These are phyloP conservation scores for Penicillium aurantiogriseum DNA, from an alignment of 2,329 filamentous ascomycete species.

Conservation along the genomic window DNA sequence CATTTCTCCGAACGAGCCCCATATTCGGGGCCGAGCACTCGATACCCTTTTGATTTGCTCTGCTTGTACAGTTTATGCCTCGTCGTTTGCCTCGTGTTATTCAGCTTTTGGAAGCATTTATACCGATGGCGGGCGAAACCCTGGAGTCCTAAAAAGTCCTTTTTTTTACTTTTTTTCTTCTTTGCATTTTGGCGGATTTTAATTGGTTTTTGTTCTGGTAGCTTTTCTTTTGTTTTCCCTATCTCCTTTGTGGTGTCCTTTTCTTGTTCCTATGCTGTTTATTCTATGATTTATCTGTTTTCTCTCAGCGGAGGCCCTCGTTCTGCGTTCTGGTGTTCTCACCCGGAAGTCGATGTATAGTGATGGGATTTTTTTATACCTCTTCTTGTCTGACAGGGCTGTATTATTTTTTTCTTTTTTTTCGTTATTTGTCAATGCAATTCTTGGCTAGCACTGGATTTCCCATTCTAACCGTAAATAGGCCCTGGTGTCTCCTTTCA, in stretches of 20 bases:
- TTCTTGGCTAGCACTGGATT: constrained; percentile 6
- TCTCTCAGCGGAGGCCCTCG: constrained; percentile 17
- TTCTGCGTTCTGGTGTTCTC: constrained; percentile 16
- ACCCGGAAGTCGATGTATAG: constrained; percentile 28
- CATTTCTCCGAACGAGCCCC: constrained; percentile 19
- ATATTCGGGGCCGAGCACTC: constrained; percentile 21
- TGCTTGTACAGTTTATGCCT: constrained; percentile 26
- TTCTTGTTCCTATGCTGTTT: constrained; percentile 1
- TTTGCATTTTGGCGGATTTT: constrained; percentile 20
- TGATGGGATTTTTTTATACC: constrained; percentile 21
- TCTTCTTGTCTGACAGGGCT: constrained; percentile 25
- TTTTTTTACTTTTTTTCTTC: constrained; percentile 14
- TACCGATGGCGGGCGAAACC: constrained; percentile 23
- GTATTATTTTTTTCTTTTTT: constrained; percentile 27
- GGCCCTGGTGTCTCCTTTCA: not conserved
- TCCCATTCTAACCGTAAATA: not conserved
- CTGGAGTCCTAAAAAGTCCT: constrained; percentile 29
- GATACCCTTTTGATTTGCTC: constrained; percentile 33
- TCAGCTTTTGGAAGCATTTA: constrained; percentile 19
- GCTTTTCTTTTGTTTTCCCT: constrained; percentile 8
- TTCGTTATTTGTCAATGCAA: constrained; percentile 17
- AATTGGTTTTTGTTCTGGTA: constrained; percentile 10
- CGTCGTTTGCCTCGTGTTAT: constrained; percentile 24
- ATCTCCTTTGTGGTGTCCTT: constrained; percentile 2
- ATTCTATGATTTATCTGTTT: constrained; percentile 6